A percentile compares a stretch with the other conserved stretches of the same genome.
Conservation (phyloP, 768 basidiomycete genomes). For the button mushroom (Agaricus bisporus) region DNA sequence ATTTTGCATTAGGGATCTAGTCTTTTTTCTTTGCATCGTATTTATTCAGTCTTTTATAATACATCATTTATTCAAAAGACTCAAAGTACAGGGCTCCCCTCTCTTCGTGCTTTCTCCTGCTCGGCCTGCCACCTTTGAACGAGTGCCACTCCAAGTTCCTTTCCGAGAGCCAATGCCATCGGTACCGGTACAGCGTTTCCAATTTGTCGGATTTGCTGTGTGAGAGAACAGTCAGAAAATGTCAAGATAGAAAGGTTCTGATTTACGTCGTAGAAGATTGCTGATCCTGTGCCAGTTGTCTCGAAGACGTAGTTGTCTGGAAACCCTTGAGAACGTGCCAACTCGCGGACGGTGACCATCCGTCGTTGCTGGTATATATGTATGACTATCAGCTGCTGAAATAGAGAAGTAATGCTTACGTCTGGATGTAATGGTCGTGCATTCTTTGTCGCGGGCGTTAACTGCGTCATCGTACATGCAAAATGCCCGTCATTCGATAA, state of each 20-base stretch:
- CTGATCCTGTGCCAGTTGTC: constrained; percentile 32
- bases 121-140: constrained; percentile 38
- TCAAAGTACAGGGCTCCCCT: constrained; percentile 38
- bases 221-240: constrained; percentile 1
- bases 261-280: constrained; percentile 49
- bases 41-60: background rate
- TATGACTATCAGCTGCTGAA: background rate
- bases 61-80: background rate
- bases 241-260: background rate
- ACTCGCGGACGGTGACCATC: constrained; percentile 59
- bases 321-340: constrained; percentile 74
- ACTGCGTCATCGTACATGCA: constrained; percentile 56
- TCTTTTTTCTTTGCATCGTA: background rate
- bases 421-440: constrained; percentile 37
- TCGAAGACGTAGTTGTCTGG: constrained; percentile 64
- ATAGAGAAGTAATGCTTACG: constrained; percentile 16
- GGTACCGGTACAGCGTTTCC: constrained; percentile 78
- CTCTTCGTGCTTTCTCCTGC: constrained; percentile 32
- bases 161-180: constrained; percentile 58
- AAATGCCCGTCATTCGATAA: constrained; percentile 49
- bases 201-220: constrained; percentile 68
- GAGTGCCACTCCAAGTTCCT: constrained; percentile 37
- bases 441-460: constrained; percentile 45
- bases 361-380: constrained; percentile 54
- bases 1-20: background rate